Conservation (phyloP, 1,284 basidiomycete genomes). For the Puccinia triticina region DNA sequence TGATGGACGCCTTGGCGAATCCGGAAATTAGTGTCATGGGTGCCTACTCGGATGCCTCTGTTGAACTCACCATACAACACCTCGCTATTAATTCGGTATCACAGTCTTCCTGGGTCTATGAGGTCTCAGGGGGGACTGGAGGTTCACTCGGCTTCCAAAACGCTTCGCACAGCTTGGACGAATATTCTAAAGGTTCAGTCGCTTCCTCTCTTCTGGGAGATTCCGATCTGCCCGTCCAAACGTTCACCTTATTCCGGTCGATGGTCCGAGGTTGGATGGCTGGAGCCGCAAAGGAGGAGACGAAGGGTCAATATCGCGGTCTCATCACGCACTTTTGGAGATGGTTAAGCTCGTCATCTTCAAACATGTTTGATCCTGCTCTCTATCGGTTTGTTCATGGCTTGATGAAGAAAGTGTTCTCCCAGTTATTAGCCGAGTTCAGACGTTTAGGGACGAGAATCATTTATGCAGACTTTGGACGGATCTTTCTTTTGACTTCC, state of each 20-base stretch:
- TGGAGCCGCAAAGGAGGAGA: conserved; percentile 70
- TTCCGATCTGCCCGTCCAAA: conserved; percentile 84
- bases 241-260: conserved; percentile 79
- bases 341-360: conserved; percentile 84
- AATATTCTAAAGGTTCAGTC: conserved; percentile 78
- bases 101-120: conserved; percentile 92
- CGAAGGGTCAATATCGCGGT: conserved; percentile 66
- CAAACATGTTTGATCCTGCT: conserved; percentile 88
- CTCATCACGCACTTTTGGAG: conserved; percentile 90
- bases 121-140: conserved; percentile 77
- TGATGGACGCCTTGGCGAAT: conserved; percentile 73
- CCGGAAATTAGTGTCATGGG: conserved; percentile 85
- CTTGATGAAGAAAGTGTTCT: conserved; percentile 96
- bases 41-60: conserved; percentile 87
- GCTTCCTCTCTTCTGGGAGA: conserved; percentile 84
- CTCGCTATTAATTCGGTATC: conserved; percentile 92
- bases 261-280: conserved; percentile 92
- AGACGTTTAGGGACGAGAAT: conserved; percentile 90
- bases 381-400: conserved; percentile 91
- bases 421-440: conserved; percentile 95
- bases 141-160: conserved; percentile 90
- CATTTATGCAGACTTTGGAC: conserved; percentile 91
- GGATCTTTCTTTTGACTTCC: conserved; percentile 85
- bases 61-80: conserved; percentile 87
- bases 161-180: conserved; percentile 84